Base-by-base conservation (phyloP, 2,329 filamentous ascomycete species). In the Cordyceps cicadae region DNA sequence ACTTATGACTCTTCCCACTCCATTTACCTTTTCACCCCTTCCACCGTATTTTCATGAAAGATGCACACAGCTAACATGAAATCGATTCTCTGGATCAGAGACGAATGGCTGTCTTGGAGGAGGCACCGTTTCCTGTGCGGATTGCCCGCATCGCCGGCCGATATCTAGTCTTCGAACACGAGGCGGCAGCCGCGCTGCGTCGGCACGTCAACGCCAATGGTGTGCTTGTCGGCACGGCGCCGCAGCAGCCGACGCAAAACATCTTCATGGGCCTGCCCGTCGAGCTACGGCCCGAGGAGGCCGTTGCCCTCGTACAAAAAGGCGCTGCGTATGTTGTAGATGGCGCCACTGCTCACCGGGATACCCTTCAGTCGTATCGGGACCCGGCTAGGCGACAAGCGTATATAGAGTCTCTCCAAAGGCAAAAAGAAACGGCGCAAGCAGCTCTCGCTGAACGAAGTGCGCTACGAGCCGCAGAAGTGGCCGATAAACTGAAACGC, bases 191-290 rank as follows among this genome's bases (percentile, higher is more conserved):
- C 67, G 83, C 87, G 71, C 80, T 96, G 64, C 89, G 94, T 66
- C 86, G 89, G 64, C 79, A 85, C 67, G 84, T 96, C 76, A 87
- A 90, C 71, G 91, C 96, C 68, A 92, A 89, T 69, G 92, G 92
- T 64, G 88, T 94, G 37, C 81, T 96, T 60, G 87, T 90, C 62
- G 94, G 94, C 61, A 92, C 90, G 8, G 85, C 96, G 34, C 93
- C 94, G 2, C 92, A 97, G 74, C 87, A 91, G 61, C 92, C 92
- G 6, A 93, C 95, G 67, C 94, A 99, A 75, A 97, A 96, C 75
- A 83, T 96, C 62, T 97, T 97, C 71, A 83, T 93, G 62, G 90
- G 92, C 51, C 77, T 97, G 54, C 94, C 94, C 3, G 77, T 97
- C 29, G 89, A 97, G 77, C 80, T 99, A 50, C 90, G 94, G 78